Base-by-base conservation (phyloP, 1,139 yeast species). In the Blastobotrys niveus region DNA sequence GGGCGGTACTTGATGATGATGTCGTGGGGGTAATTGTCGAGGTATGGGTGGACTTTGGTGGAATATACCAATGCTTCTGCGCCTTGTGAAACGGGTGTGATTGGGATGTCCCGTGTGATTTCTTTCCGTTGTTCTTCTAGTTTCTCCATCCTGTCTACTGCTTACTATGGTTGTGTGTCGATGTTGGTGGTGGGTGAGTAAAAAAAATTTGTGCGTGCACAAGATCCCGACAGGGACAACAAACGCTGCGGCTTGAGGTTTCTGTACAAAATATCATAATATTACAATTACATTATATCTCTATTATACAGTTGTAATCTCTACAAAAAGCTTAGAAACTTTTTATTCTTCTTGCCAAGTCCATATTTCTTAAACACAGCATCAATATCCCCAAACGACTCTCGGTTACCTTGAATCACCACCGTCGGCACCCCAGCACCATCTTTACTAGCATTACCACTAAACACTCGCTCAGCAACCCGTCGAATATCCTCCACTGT, bases 21-120 rank as follows among this genome's bases (percentile, higher is more conserved):
- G 2, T 18, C 12, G 49, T 12, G 15, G 73, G 69, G 27, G n/a
- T 32, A 39, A 12, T 24, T 22, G 8, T 47, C 42, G 20, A 73
- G 59, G 59, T 82, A 88, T 14, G 96, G 96, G 61, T 87, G 96
- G 2, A 63, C 62, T 0, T 61, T 48, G 0, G 93, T 76, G 26
- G 70, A 65, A 61, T 83, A 86, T 1, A 88, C 91, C 19, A 86
- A 71, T 0, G 96, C 96, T 60, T 89, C 97, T 0, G 97, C 96
- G n/a, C 97, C 97, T 60, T 89, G 97, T 0, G 95, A 84, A 2
- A 59, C 48, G 14, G 49, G 42, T 7, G 47, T 46, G 10, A 58
- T 45, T 55, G 3, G 79, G 76, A 27, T 80, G 65, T 42, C 73
- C 66, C 2, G 74, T 70, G 42, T 81, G 55, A 45, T 71, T 64